A percentile compares a stretch with the other conserved stretches of the same genome.
These are phyloP conservation scores for Neoarthrinium moseri DNA, from an alignment of 2,329 filamentous ascomycete genomes.

Conservation along the genomic window DNA sequence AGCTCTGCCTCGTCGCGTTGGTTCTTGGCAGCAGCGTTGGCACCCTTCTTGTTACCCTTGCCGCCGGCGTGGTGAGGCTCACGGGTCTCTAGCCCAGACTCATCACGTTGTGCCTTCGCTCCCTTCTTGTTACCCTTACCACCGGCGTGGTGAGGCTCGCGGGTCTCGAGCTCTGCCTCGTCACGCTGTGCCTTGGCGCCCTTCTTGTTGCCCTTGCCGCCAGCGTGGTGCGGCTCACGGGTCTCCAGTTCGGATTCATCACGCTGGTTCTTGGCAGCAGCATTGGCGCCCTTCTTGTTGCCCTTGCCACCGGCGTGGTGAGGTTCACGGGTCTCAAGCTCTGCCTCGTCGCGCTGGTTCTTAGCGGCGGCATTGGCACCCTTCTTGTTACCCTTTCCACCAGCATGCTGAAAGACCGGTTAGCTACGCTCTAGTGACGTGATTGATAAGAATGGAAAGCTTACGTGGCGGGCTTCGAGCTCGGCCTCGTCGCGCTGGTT, in stretches of 20 bases:
- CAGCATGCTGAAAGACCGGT: slow-evolving; percentile 11
- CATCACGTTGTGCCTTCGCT: slow-evolving; percentile 1
- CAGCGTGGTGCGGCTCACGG: slow-evolving; percentile 12
- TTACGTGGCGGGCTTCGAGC: too few species aligned
- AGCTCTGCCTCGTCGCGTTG: slow-evolving; percentile 5
- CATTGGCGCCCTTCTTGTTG: slow-evolving; percentile 10
- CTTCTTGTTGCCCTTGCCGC: slow-evolving; percentile 6
- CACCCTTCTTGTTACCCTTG: slow-evolving; percentile 10
- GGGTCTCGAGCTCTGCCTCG: slow-evolving; percentile 2
- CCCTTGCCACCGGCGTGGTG: slow-evolving; percentile 10
- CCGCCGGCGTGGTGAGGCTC: slow-evolving; percentile 18
- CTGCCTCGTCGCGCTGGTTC: not conserved
- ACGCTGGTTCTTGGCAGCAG: slow-evolving; percentile 11
- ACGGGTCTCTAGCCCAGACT: slow-evolving; percentile 10
- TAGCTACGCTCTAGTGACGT: too few species aligned
- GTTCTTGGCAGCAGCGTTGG: slow-evolving; percentile 1
- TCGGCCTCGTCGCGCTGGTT: not conserved
- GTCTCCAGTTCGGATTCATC: slow-evolving; percentile 5
- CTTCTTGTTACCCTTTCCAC: slow-evolving; percentile 10
- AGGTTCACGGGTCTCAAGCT: slow-evolving; percentile 10
- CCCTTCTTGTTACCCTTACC: not conserved
- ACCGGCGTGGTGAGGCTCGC: slow-evolving; percentile 12
- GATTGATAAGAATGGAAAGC: too few species aligned
- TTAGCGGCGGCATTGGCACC: not conserved
- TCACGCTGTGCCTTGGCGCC: too few species aligned